phyloP scores from a whole-genome alignment of 192 early-diverging fungal species.

The Coemansia sp. region DNA sequence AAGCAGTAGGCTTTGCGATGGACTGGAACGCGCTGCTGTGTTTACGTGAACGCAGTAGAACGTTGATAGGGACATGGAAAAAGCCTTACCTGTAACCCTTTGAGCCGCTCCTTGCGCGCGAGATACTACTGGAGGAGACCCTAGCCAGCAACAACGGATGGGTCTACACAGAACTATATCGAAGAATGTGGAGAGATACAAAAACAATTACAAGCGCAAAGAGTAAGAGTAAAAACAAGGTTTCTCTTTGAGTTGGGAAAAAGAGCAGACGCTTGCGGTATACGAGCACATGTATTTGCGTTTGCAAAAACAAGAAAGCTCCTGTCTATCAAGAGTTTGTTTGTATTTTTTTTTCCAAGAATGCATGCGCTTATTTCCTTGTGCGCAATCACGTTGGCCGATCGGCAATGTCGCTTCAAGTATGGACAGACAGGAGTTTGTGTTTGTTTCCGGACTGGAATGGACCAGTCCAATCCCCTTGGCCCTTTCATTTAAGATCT shows the following conservation, averaged over 20 bases:
- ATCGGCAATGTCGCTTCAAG: background rate
- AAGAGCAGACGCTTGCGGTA: background rate
- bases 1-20: background rate
- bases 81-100: background rate
- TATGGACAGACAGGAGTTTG: background rate
- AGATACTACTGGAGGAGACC: background rate
- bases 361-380: background rate
- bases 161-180: background rate
- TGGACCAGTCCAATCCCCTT: too few species aligned
- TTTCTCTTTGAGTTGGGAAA: background rate
- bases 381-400: background rate
- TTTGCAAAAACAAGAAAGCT: background rate
- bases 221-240: background rate
- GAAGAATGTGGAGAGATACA: background rate
- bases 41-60: slow-evolving; percentile 3
- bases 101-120: background rate
- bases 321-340: background rate
- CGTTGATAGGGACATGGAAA: background rate
- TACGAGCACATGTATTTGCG: background rate
- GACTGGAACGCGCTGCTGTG: background rate
- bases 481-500: too few species aligned
- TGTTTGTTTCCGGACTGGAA: background rate
- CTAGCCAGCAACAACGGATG: background rate
- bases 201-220: background rate
- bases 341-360: background rate